These are phyloP conservation scores for Leishmania arabica DNA, from an alignment of 208 protist species.

Conservation along the genomic window DNA sequence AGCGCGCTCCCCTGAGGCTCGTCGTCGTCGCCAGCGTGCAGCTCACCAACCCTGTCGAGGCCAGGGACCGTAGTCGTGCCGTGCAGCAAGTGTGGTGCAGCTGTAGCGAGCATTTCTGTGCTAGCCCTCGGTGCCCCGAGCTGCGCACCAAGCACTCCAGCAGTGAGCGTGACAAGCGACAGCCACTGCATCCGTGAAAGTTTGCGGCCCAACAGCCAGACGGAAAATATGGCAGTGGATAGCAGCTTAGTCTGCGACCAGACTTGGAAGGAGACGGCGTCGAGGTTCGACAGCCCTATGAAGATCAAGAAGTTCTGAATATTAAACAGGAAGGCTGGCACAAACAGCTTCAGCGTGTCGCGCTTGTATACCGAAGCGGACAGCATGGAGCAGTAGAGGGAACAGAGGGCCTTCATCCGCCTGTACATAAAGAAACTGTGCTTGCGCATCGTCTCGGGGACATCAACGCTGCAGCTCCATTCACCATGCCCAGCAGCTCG, in stretches of 20 bases:
- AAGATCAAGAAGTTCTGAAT: conserved; percentile 81
- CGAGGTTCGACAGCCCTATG: conserved; percentile 66
- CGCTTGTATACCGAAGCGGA: conserved; percentile 28
- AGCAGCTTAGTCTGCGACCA: conserved; percentile 84
- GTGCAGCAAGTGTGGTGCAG: not conserved
- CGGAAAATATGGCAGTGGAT: conserved; percentile 71
- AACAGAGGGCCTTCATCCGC: not conserved
- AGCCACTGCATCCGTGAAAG: conserved; percentile 70
- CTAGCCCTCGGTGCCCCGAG: conserved; percentile 8
- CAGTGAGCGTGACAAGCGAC: conserved; percentile 51
- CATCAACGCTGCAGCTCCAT: not conserved
- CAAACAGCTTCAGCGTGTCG: conserved; percentile 60
- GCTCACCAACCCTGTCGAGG: not conserved
- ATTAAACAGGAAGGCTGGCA: conserved; percentile 76
- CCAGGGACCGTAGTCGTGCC: not conserved
- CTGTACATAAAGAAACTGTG: not conserved
- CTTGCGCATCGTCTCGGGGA: not conserved
- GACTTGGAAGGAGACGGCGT: conserved; percentile 76
- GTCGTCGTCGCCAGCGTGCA: conserved; percentile 8
- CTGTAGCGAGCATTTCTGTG: not conserved
- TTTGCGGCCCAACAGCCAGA: conserved; percentile 58
- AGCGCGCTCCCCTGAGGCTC: conserved; percentile 26
- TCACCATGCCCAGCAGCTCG: not conserved
- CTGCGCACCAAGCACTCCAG: conserved; percentile 69
- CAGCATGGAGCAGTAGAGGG: conserved; percentile 39